These are phyloP conservation scores for Chimonanthus praecox DNA, from an alignment of 164 flowering plant species.

Conservation along the genomic window DNA sequence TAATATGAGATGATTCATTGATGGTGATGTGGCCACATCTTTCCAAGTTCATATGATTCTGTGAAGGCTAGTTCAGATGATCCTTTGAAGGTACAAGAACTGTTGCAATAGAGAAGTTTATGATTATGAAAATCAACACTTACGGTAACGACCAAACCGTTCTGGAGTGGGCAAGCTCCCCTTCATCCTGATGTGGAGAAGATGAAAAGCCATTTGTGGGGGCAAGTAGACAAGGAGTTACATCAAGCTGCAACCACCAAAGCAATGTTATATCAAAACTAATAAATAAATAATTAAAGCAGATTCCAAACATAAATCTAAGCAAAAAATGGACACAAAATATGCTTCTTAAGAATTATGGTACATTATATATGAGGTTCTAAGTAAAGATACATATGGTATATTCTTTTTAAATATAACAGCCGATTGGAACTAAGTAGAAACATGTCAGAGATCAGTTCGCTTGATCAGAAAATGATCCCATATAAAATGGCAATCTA, in stretches of 20 bases:
- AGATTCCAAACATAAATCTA: not conserved
- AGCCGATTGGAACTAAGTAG: not conserved
- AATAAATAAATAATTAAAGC: slow-evolving; percentile 4
- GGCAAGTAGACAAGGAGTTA: slow-evolving; percentile 80
- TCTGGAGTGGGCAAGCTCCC: slow-evolving; percentile 32
- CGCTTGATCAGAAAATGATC: no score
- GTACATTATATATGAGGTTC: not conserved
- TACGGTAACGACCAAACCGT: slow-evolving; percentile 85
- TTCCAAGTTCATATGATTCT: no score
- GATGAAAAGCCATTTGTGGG: slow-evolving; percentile 31
- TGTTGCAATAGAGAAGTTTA: no score
- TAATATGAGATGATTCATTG: no score
- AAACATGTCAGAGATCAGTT: not conserved
- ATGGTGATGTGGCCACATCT: no score
- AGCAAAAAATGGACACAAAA: not conserved
- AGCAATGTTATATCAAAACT: not conserved
- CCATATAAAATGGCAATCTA: no score
- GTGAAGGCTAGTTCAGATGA: no score
- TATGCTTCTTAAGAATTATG: not conserved
- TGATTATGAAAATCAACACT: slow-evolving; percentile 25
- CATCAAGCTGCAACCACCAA: slow-evolving; percentile 63
- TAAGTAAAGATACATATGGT: not conserved
- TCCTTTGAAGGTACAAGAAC: no score
- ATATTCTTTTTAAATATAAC: not conserved
- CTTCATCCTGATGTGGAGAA: slow-evolving; percentile 10